A percentile compares a stretch with the other conserved stretches of the same genome.
phyloP scores from a whole-genome alignment of 164 flowering plant genomes.

The Umbilicus rupestris region DNA sequence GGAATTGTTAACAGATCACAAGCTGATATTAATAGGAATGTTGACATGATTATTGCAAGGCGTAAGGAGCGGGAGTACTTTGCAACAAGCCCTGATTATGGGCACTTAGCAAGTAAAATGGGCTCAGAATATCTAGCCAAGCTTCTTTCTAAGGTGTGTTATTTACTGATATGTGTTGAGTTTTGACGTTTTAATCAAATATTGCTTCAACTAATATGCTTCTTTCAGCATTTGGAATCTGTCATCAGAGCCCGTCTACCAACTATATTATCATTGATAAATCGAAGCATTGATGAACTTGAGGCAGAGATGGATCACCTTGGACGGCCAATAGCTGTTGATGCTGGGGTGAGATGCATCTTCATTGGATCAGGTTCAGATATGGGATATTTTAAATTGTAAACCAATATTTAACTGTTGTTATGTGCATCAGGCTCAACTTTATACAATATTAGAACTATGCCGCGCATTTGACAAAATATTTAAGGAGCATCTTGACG shows the following conservation, averaged over 20 bases:
- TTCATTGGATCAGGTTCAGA: neutral
- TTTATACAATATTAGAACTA: slow-evolving; percentile 48
- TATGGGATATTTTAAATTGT: neutral
- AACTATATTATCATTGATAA: slow-evolving; percentile 49
- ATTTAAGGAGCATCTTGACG: slow-evolving; percentile 63
- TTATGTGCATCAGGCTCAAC: slow-evolving; percentile 36
- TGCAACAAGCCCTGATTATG: slow-evolving; percentile 60
- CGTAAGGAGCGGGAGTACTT: slow-evolving; percentile 62
- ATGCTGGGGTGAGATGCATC: slow-evolving; percentile 48
- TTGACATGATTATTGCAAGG: slow-evolving; percentile 54
- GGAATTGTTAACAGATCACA: slow-evolving; percentile 71
- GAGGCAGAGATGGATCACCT: slow-evolving; percentile 63
- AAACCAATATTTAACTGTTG: neutral
- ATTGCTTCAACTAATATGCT: neutral
- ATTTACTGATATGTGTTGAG: neutral
- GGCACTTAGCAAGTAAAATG: slow-evolving; percentile 52
- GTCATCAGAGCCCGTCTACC: slow-evolving; percentile 58
- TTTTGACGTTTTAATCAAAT: neutral
- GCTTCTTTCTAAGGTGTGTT: slow-evolving; percentile 45
- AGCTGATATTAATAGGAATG: slow-evolving; percentile 57
- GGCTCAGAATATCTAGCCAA: slow-evolving; percentile 68
- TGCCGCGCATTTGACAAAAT: slow-evolving; percentile 57
- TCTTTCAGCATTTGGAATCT: slow-evolving; percentile 48
- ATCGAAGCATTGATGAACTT: slow-evolving; percentile 59
- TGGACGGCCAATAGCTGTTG: slow-evolving; percentile 62